These are phyloP conservation scores for Vitis riparia DNA, from an alignment of 164 flowering plant genomes.

Conservation along the genomic window DNA sequence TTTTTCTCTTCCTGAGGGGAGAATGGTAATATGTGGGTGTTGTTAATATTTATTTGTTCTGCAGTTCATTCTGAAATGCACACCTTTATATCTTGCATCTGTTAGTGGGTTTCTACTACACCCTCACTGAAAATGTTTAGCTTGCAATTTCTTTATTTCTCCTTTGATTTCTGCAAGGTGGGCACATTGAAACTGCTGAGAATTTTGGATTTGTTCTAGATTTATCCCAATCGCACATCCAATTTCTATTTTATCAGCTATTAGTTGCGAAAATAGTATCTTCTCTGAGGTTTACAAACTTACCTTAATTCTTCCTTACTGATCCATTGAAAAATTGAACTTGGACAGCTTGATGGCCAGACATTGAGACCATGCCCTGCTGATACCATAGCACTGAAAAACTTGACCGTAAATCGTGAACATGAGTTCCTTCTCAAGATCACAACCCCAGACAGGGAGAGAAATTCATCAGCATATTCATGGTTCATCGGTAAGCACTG, in stretches of 20 bases:
- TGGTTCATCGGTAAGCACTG: constrained; percentile 57
- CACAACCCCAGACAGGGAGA: constrained; percentile 38
- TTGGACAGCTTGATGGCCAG: constrained; percentile 56
- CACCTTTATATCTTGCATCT: no score
- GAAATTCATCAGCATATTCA: constrained; percentile 47
- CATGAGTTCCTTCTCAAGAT: constrained; percentile 46
- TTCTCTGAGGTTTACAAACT: neutral
- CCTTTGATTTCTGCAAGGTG: neutral
- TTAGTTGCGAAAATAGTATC: neutral
- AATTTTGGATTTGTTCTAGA: no score
- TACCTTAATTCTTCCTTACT: neutral
- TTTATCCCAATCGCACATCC: no score
- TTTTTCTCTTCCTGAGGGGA: no score
- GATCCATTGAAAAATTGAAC: neutral
- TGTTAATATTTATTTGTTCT: no score
- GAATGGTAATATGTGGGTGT: no score
- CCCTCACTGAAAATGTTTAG: no score
- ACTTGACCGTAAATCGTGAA: constrained; percentile 40
- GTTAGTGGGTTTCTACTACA: no score
- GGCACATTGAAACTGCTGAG: no score
- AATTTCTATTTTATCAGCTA: no score
- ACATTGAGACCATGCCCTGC: constrained; percentile 39
- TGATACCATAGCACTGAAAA: constrained; percentile 27
- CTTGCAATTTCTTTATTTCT: neutral
- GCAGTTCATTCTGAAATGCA: no score